These are phyloP conservation scores for Protomyces lactucae-debilis DNA, from an alignment of 1,139 yeast species.

Conservation along the genomic window DNA sequence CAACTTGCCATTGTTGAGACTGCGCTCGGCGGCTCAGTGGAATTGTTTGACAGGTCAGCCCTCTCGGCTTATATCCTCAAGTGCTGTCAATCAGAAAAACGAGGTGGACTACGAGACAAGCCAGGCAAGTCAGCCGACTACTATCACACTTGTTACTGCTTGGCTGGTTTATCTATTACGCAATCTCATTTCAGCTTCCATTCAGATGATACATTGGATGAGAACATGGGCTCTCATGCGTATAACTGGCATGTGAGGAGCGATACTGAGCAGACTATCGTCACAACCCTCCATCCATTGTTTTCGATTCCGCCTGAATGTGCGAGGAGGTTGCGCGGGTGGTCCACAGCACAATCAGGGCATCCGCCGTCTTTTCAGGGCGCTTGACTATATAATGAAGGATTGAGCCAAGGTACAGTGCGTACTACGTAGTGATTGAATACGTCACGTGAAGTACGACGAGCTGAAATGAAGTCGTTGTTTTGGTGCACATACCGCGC, in stretches of 20 bases:
- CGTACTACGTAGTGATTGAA: background rate
- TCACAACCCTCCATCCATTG: constrained; percentile 50
- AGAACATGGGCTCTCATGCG: constrained; percentile 36
- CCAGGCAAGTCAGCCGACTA: constrained; percentile 78
- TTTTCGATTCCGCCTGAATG: constrained; percentile 54
- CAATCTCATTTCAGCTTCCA: constrained; percentile 48
- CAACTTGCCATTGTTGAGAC: constrained; percentile 41
- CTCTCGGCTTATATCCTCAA: constrained; percentile 62
- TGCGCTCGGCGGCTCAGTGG: background rate
- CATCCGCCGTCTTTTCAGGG: background rate
- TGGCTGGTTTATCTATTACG: constrained; percentile 68
- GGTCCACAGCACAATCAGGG: constrained; percentile 12
- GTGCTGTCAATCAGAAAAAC: constrained; percentile 60
- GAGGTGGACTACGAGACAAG: constrained; percentile 81
- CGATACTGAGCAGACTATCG: constrained; percentile 20
- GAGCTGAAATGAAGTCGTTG: no score
- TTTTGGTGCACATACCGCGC: no score
- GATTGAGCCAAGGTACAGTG: background rate
- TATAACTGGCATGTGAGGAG: constrained; percentile 32
- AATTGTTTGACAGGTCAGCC: constrained; percentile 46
- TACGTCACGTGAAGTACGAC: no score
- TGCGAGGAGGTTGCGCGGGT: constrained; percentile 37
- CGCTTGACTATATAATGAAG: no score
- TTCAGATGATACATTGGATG: constrained; percentile 18
- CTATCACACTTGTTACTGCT: constrained; percentile 83